Percentiles rank a stretch among this genome's conserved stretches.
Conservation (phyloP, 208 protist genomes). For the Leishmania lainsoni region DNA sequence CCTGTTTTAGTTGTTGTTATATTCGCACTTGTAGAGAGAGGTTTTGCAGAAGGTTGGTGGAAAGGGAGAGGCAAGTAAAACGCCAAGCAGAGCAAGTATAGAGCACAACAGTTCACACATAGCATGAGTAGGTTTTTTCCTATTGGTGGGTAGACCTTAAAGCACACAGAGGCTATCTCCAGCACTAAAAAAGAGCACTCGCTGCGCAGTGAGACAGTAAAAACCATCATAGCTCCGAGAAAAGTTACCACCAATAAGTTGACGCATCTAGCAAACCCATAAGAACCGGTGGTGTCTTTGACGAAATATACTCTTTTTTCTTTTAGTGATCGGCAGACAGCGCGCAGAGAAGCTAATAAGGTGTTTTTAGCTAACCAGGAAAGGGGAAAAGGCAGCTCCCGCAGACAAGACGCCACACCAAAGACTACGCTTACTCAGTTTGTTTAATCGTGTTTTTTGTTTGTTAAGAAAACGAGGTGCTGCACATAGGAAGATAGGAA, state of each 20-base stretch:
- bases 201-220: background rate
- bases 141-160: background rate
- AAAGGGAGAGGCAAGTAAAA: background rate
- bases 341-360: background rate
- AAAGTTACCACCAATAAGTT: background rate
- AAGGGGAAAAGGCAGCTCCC: background rate
- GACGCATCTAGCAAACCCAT: background rate
- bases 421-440: conserved; percentile 12
- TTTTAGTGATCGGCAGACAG: background rate
- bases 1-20: background rate
- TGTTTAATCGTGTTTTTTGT: conserved; percentile 1
- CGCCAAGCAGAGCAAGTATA: background rate
- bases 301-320: background rate
- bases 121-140: too few relatives aligned
- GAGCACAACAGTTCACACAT: background rate
- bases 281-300: background rate
- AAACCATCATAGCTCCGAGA: background rate
- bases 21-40: background rate
- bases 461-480: conserved; percentile 11
- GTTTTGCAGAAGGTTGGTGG: background rate
- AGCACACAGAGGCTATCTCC: background rate
- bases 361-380: background rate
- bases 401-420: conserved; percentile 5
- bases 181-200: background rate
- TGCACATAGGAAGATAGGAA: conserved; percentile 5